Percentiles rank a stretch among this genome's conserved stretches.
Evolutionary conservation across 108 stramenopile species (phyloP).

Genomic region (Stephanodiscus triporus): DNA sequence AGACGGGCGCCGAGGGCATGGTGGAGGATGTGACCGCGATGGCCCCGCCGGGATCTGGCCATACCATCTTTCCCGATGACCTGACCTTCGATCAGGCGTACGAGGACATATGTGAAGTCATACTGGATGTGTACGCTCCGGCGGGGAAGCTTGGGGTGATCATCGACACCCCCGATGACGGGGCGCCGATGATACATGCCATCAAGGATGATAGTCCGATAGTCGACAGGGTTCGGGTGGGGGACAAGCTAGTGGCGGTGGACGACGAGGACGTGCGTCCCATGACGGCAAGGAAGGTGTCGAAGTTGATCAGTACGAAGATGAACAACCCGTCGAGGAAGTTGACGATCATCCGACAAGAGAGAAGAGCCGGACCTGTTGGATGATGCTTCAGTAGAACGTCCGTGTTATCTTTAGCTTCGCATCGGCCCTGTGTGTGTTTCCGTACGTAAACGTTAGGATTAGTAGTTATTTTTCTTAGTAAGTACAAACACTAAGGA

Average conservation of each 20-base stretch:
- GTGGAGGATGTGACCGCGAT: neutral
- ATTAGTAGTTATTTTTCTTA: no score
- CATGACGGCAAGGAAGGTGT: constrained; percentile 91
- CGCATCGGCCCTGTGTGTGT: no score
- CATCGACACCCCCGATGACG: constrained; percentile 88
- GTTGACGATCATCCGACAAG: constrained; percentile 64
- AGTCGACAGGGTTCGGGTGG: constrained; percentile 75
- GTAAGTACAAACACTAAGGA: no score
- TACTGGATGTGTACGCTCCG: constrained; percentile 82
- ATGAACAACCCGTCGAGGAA: constrained; percentile 79
- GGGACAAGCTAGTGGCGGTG: constrained; percentile 85
- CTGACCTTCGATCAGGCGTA: constrained; percentile 45
- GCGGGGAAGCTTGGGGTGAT: constrained; percentile 90
- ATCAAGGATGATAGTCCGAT: constrained; percentile 88
- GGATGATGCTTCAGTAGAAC: no score
- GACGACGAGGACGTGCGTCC: constrained; percentile 86
- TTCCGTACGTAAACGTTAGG: no score
- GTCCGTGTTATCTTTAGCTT: no score
- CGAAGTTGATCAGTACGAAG: constrained; percentile 85
- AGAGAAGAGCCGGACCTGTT: no score
- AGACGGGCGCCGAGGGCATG: constrained; percentile 9
- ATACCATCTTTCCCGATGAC: constrained; percentile 51
- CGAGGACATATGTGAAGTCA: constrained; percentile 64
- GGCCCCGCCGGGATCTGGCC: constrained; percentile 6
- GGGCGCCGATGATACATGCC: constrained; percentile 87